Percentiles rank a stretch among this genome's conserved stretches.
phyloP scores from a whole-genome alignment of 75 land plant species.

The Pinus tabuliformis region DNA sequence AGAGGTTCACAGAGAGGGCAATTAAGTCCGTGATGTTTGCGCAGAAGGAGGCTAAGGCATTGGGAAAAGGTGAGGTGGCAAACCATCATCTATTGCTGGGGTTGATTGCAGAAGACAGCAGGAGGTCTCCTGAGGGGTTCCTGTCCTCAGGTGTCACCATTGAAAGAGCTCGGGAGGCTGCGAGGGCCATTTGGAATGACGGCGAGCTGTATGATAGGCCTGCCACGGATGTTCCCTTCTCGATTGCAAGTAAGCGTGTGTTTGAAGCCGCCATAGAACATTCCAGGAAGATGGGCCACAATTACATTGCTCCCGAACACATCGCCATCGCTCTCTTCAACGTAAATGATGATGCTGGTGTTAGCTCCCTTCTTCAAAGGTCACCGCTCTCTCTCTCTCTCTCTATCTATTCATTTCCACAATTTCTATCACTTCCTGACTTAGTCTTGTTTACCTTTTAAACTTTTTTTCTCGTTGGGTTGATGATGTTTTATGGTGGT shows the following conservation, averaged over 20 bases:
- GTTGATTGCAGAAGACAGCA: slow-evolving; percentile 71
- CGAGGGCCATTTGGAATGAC: neutral
- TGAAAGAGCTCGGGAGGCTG: slow-evolving; percentile 69
- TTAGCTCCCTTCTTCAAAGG: slow-evolving; percentile 71
- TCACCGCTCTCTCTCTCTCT: slow-evolving; percentile 6
- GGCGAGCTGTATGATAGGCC: neutral
- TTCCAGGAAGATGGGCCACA: slow-evolving; percentile 77
- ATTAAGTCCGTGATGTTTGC: slow-evolving; percentile 87
- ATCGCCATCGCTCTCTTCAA: slow-evolving; percentile 71
- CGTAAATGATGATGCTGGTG: slow-evolving; percentile 67
- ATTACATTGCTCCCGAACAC: slow-evolving; percentile 92
- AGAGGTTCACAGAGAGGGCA: slow-evolving; percentile 93
- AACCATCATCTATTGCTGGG: slow-evolving; percentile 84
- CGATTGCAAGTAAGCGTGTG: slow-evolving; percentile 74
- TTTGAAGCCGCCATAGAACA: slow-evolving; percentile 85
- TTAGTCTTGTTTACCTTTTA: too few species aligned
- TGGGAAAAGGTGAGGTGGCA: slow-evolving; percentile 64
- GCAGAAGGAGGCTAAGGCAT: slow-evolving; percentile 75
- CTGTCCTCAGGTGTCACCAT: slow-evolving; percentile 70
- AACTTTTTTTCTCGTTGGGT: too few species aligned
- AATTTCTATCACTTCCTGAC: too few species aligned
- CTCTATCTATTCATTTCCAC: too few species aligned
- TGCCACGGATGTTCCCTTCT: slow-evolving; percentile 76
- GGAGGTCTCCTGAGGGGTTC: slow-evolving; percentile 45
- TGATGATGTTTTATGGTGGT: neutral